These are phyloP conservation scores for Loxodes magnus DNA, from an alignment of 73 alveolate species.

Conservation along the genomic window DNA sequence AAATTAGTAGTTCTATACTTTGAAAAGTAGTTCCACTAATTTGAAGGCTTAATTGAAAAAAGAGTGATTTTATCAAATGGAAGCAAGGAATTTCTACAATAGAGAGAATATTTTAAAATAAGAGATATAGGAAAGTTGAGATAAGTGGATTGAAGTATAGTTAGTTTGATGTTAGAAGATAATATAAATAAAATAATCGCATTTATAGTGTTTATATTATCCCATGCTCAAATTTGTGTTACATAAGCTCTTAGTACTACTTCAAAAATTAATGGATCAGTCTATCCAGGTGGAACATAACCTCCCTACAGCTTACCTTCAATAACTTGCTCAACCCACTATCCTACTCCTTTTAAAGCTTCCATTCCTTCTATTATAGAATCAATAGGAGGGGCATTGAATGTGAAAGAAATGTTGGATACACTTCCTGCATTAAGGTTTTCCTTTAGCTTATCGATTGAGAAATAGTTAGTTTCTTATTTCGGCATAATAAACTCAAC, in stretches of 20 bases:
- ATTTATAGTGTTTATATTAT: too few relatives aligned
- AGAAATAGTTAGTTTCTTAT: slow-evolving; percentile 71
- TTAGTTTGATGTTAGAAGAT: too few relatives aligned
- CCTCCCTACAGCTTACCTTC: slow-evolving; percentile 92
- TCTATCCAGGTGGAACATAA: slow-evolving; percentile 72
- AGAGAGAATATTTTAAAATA: too few relatives aligned
- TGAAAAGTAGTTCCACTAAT: too few relatives aligned
- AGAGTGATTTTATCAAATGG: too few relatives aligned
- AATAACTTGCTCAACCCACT: slow-evolving; percentile 87
- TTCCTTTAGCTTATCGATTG: slow-evolving; percentile 87
- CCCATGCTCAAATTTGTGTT: slow-evolving; percentile 85
- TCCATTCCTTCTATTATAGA: slow-evolving; percentile 64
- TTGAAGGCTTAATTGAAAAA: too few relatives aligned
- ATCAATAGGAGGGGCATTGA: slow-evolving; percentile 86
- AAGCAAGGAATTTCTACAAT: too few relatives aligned
- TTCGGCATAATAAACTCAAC: slow-evolving; percentile 81
- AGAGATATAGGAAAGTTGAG: too few relatives aligned
- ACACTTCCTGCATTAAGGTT: slow-evolving; percentile 78
- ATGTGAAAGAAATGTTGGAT: slow-evolving; percentile 64
- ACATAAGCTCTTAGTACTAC: slow-evolving; percentile 85
- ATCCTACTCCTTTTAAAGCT: slow-evolving; percentile 64
- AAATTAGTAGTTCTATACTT: too few relatives aligned
- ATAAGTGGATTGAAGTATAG: too few relatives aligned
- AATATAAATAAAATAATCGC: too few relatives aligned
- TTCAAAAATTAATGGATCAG: slow-evolving; percentile 63